Evolutionary conservation across 768 basidiomycete genomes (phyloP), one percentile per base, ranked within the genome.

Genomic region (Roridomyces roridus): DNA sequence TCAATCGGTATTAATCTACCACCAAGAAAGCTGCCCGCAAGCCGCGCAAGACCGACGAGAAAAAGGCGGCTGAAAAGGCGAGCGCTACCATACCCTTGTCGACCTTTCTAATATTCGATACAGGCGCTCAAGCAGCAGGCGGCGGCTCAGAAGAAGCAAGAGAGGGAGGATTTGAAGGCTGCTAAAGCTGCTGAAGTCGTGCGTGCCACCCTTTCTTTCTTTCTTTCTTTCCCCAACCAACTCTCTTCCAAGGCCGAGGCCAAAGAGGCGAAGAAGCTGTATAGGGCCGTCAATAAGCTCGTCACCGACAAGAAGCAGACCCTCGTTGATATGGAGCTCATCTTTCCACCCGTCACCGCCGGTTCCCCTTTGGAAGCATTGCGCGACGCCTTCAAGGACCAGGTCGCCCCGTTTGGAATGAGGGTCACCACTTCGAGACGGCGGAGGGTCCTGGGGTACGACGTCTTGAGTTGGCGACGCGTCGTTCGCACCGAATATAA

Each of bases 281-380:
- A 57, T 44, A 40, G 31, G 18, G 43, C 42, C 20, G 59, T 36
- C 8, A 64, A 64, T 40, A 60, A 60, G 17, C 63, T 64, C 40
- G 59, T 64, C 44, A 25, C 6, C 52, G 51, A 60, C 55, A 64
- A 64, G 34, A 54, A 54, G 28, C n/a, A 10, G 9, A 60, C 59
- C 24, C 59, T 60, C 45, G 36, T 15, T 23, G 37, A 51, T 17
- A 64, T 64, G 63, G 40, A 56, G 24, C 36, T 63, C 46, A 14
- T 52, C 45, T 56, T 63, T 35, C 55, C 62, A 1, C 46, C 57
- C 17, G 21, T 26, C 9, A 25, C 55, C 24, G 15, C 17, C 18
- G 24, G 24, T 31, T 23, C 56, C n/a, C n/a, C n/a, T 5, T 17
- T 20, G 31, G 17, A 31, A 15, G 15, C 8, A 37, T 29, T 24